Evolutionary conservation across 1,284 basidiomycete genomes (phyloP), one percentile per base, ranked within the genome.

Genomic region (Abortiporus biennis): DNA sequence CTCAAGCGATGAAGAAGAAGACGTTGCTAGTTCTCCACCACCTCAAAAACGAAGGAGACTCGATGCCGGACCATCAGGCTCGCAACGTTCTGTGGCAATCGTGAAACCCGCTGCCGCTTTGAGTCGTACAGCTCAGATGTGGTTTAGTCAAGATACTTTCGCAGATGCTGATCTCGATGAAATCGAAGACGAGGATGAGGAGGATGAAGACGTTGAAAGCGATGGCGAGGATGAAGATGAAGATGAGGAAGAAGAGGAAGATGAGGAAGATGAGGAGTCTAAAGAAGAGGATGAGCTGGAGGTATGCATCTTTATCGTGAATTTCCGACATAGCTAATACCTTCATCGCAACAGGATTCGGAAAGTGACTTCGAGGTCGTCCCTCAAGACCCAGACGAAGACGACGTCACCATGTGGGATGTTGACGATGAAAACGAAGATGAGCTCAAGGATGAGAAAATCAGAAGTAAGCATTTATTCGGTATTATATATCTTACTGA

Each of bases 91-190:
- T 9, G 59, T 48, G 48, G 57, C 64, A 59, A 60, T 15, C 36
- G 60, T 65, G 3, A 58, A 61, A 45, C 45, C 52, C 2, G 44
- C 57, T 46, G 49, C 61, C 3, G 20, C 29, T 8, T 52, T 63
- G 8, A 80, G 70, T 50, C 69, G 71, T 34, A 69, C 72, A 27
- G 66, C 82, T 0, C 68, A 77, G 51, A 54, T 98, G 16, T 99
- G 96, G 96, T 99, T 99, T 64, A 88, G 92, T 56, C 96, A 98
- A 63, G 85, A 88, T 39, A 66, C 97, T 38, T 99, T 99, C 71
- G 76, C 82, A 46, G 86, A 76, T n/a, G 58, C 90, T 5, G 79
- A 78, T 21, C 72, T 73, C 37, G 54, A 79, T 6, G 69, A 69
- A 8, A 68, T 68, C n/a, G 58, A 73, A n/a, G 57, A 62, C 12